Conservation (phyloP, 202 grass and related monocot genomes). For the Setaria viridis region DNA sequence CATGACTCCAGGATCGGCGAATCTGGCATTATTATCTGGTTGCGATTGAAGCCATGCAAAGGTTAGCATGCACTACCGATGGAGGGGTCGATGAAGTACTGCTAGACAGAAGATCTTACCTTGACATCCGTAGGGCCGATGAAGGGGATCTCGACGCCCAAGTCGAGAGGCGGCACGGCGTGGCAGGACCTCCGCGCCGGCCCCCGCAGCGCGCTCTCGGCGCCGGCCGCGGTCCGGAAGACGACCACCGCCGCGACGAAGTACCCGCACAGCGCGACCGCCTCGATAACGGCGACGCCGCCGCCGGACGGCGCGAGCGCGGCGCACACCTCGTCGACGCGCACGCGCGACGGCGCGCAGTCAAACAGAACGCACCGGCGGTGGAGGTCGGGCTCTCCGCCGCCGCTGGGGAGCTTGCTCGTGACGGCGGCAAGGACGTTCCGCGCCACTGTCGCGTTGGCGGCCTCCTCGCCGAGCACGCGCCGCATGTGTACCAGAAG, state of each 20-base stretch:
- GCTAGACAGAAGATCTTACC: neutral
- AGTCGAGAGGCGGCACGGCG: neutral
- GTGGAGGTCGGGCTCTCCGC: neutral
- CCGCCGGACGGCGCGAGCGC: neutral
- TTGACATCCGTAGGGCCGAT: neutral
- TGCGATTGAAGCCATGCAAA: neutral
- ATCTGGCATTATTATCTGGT: neutral
- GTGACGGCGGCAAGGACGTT: neutral
- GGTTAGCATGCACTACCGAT: neutral
- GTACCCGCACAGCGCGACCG: neutral
- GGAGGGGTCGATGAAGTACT: no score
- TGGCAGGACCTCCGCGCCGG: neutral
- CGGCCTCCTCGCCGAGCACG: neutral
- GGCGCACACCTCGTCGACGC: neutral
- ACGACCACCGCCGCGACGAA: neutral
- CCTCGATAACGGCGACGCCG: neutral
- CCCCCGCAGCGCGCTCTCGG: neutral
- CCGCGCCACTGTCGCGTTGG: neutral
- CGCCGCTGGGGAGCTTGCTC: neutral
- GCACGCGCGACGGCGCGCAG: neutral
- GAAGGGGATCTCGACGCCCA: neutral
- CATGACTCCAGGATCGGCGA: neutral
- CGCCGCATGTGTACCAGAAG: neutral
- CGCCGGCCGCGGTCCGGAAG: neutral
- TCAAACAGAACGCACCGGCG: constrained; percentile 1